Evolutionary conservation across 2,329 filamentous ascomycete species (phyloP).

Genomic region (Paecilomyces dactylethromorphus): DNA sequence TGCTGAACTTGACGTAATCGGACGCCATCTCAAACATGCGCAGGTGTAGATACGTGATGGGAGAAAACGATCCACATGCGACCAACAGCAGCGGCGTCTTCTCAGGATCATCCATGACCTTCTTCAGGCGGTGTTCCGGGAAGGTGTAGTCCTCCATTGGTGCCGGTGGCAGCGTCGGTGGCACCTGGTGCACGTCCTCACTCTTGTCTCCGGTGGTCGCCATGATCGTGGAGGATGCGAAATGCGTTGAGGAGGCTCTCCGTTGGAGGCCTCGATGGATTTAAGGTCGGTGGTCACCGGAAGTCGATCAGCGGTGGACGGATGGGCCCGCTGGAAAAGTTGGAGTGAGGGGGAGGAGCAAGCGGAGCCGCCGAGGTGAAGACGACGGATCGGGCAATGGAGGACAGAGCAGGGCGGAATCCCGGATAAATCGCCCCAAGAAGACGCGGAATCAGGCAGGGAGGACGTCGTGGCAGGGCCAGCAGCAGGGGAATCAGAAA

Average conservation of each 20-base stretch:
- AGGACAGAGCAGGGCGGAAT: background rate
- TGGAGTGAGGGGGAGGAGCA: background rate
- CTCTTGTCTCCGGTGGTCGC: constrained; percentile 19
- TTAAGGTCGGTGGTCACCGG: background rate
- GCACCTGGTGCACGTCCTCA: constrained; percentile 20
- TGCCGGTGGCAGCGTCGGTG: constrained; percentile 16
- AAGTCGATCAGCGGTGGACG: background rate
- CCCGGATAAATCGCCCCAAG: background rate
- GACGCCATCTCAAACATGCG: constrained; percentile 67
- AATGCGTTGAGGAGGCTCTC: background rate
- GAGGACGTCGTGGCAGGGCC: background rate
- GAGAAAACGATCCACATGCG: constrained; percentile 59
- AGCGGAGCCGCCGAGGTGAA: background rate
- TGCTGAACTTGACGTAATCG: constrained; percentile 69
- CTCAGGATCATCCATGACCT: constrained; percentile 40
- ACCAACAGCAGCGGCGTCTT: constrained; percentile 43
- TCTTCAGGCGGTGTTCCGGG: constrained; percentile 39
- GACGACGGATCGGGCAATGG: background rate
- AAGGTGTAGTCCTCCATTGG: constrained; percentile 38
- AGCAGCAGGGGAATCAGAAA: background rate
- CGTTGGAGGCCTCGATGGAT: background rate
- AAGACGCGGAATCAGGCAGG: background rate
- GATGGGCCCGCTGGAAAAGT: background rate
- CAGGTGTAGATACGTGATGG: constrained; percentile 59
- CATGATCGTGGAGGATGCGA: constrained; percentile 16